Base-by-base conservation (phyloP, 2,329 filamentous ascomycete genomes). In the Aotearoamyces nothofagi region DNA sequence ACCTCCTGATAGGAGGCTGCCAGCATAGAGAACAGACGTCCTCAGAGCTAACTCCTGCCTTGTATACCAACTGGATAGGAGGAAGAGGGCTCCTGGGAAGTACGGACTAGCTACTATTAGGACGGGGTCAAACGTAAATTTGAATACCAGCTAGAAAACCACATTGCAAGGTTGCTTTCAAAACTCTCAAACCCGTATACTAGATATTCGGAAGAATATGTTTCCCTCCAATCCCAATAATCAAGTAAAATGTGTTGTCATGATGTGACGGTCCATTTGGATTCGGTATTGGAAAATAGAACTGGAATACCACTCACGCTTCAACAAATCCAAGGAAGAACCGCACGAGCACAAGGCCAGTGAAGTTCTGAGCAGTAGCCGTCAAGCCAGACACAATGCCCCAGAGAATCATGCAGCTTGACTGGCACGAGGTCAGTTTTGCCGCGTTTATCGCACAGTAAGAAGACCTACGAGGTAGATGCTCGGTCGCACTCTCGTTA, bases 71-170 rank as follows among this genome's bases (percentile, higher is more conserved):
- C 49, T 54, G 4, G 50, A 54, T 54, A 61, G 56, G 3, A 58
- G 33, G 24, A 58, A 58, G 2, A 63, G 45, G 0, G 57, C 58
- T 0, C 59, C 60, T 0, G 61, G 60, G 26, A 66, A 65, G 36
- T 60, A 65, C 0, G 61, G 62, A 0, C 47, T 47, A 10, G 59
- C 52, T 3, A 11, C 55, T 55, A 3, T 61, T 44, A 17, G 63
- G n/a, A n/a, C n/a, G n/a, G n/a, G n/a, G n/a, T n/a, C n/a, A n/a
- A n/a, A n/a, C n/a, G n/a, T n/a, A n/a, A n/a, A n/a, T n/a, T n/a
- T n/a, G n/a, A n/a, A n/a, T n/a, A n/a, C n/a, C n/a, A n/a, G n/a
- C n/a, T n/a, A n/a, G n/a, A n/a, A n/a, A n/a, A n/a, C n/a, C n/a
- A n/a, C n/a, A n/a, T n/a, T n/a, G n/a, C n/a, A n/a, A n/a, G n/a